Percentiles rank a stretch among this genome's conserved stretches.
Evolutionary conservation across 176 grass and related monocot genomes (phyloP).

Genomic region (Pontederia paniculata): DNA sequence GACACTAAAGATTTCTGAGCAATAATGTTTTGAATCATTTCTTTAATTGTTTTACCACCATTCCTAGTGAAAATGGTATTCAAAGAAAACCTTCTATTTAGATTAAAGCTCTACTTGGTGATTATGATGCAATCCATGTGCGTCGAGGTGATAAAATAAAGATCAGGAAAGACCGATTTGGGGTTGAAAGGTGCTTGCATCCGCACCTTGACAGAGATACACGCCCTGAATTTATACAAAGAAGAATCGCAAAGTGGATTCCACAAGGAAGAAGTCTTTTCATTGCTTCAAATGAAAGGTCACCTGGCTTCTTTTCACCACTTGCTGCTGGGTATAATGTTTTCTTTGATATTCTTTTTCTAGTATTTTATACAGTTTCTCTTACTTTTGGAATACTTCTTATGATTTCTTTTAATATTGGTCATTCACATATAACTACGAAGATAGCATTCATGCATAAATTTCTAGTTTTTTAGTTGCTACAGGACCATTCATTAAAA

Average conservation of each 20-base stretch:
- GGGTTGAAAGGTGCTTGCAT: slow-evolving; percentile 65
- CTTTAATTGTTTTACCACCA: neutral
- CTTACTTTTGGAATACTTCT: no score
- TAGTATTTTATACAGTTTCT: no score
- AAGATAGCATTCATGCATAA: no score
- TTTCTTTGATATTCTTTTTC: neutral
- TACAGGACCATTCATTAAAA: no score
- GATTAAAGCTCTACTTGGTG: slow-evolving; percentile 74
- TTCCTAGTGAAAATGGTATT: no score
- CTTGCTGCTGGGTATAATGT: slow-evolving; percentile 48
- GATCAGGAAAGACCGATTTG: slow-evolving; percentile 78
- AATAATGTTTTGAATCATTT: no score
- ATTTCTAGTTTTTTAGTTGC: no score
- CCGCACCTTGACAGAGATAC: slow-evolving; percentile 98
- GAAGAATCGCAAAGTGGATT: slow-evolving; percentile 78
- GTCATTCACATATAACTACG: no score
- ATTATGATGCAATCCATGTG: slow-evolving; percentile 98
- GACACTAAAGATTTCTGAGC: no score
- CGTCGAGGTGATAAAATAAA: slow-evolving; percentile 82
- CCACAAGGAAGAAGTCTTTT: slow-evolving; percentile 63
- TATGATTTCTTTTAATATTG: no score
- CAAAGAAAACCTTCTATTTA: slow-evolving; percentile 12
- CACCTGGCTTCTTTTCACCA: slow-evolving; percentile 66
- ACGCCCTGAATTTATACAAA: slow-evolving; percentile 62
- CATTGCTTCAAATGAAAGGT: slow-evolving; percentile 87